These are phyloP conservation scores for Saturnispora saitoi DNA, from an alignment of 805 yeast genomes.

Conservation along the genomic window DNA sequence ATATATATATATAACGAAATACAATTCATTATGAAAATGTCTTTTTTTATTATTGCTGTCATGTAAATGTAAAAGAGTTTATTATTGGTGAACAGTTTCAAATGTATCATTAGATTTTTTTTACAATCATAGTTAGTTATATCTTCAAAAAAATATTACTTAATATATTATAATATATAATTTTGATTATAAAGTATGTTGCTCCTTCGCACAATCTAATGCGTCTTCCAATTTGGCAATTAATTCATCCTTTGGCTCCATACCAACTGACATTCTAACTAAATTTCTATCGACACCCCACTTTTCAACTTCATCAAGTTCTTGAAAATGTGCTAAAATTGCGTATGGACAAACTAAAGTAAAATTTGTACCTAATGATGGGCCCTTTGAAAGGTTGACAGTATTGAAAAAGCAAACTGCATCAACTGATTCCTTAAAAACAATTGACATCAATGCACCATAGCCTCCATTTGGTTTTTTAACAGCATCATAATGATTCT, in stretches of 20 bases:
- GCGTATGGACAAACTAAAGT: conserved; percentile 87
- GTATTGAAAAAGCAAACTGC: conserved; percentile 72
- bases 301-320: conserved; percentile 65
- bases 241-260: conserved; percentile 62
- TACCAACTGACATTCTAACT: conserved; percentile 76
- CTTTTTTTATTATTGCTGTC: background rate
- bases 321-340: conserved; percentile 75
- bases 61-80: too few relatives aligned
- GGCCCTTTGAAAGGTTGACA: conserved; percentile 71
- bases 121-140: too few relatives aligned
- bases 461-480: conserved; percentile 58
- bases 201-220: conserved; percentile 36
- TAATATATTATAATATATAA: background rate
- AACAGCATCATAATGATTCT: conserved; percentile 59
- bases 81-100: too few relatives aligned
- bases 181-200: conserved; percentile 23
- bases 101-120: too few relatives aligned
- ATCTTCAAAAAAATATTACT: background rate
- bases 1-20: conserved; percentile 1
- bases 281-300: conserved; percentile 79
- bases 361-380: conserved; percentile 84
- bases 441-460: conserved; percentile 76
- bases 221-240: conserved; percentile 42
- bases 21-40: conserved; percentile 1
- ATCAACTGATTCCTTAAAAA: conserved; percentile 53